A percentile compares a stretch with the other conserved stretches of the same genome.
phyloP scores from a whole-genome alignment of 192 early-diverging fungal species.

The Entrophospora sp. region DNA sequence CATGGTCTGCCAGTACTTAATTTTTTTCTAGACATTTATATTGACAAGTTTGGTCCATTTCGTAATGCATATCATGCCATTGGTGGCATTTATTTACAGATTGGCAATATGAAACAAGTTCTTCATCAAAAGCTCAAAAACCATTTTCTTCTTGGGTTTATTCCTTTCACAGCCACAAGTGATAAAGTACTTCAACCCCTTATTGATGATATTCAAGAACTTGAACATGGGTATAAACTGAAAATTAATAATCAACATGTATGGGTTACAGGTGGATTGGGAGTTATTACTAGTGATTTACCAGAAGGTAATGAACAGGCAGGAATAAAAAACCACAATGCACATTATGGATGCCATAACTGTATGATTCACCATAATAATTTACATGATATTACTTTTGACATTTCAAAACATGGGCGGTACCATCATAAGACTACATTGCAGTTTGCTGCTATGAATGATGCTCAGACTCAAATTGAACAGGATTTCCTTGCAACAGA shows the following conservation, averaged over 20 bases:
- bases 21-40: background rate
- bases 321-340: background rate
- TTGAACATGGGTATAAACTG: background rate
- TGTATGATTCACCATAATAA: background rate
- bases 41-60: background rate
- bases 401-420: background rate
- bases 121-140: background rate
- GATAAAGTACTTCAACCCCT: background rate
- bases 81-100: background rate
- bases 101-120: background rate
- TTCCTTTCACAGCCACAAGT: background rate
- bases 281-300: background rate
- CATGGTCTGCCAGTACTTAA: background rate
- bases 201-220: background rate
- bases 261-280: background rate
- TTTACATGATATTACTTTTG: background rate
- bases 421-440: background rate
- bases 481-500: background rate
- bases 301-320: background rate
- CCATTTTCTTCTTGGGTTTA: background rate
- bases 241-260: background rate
- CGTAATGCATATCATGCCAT: background rate
- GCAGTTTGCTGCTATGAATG: background rate
- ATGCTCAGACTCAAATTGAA: background rate
- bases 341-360: background rate